Percentiles rank a stretch among this genome's conserved stretches.
Conservation (phyloP, 768 basidiomycete species). For the Trametes cinnabarina region DNA sequence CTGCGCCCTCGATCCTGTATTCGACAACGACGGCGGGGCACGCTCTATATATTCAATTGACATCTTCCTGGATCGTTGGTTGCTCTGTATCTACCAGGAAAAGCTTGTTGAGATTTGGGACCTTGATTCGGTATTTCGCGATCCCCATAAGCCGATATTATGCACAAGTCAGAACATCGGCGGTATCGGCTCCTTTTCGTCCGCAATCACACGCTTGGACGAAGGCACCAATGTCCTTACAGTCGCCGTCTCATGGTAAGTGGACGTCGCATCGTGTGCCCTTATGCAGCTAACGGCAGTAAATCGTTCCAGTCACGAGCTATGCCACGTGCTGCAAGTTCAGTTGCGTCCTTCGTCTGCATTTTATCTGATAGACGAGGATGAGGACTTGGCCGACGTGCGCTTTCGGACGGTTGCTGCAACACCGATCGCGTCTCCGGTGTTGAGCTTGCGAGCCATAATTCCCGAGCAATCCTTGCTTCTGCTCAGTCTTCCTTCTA, state of each 20-base stretch:
- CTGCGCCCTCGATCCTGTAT: conserved; percentile 3
- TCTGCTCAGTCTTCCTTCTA: conserved; percentile 29
- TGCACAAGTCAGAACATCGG: conserved; percentile 9
- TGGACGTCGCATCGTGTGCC: conserved; percentile 9
- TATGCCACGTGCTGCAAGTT: conserved; percentile 15
- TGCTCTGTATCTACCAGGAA: conserved; percentile 44
- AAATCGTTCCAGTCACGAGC: conserved; percentile 12
- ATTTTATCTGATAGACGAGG: neutral
- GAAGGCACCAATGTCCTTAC: conserved; percentile 11
- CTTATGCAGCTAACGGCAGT: neutral
- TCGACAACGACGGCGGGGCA: conserved; percentile 10
- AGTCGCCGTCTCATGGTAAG: conserved; percentile 27
- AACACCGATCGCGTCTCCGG: conserved; percentile 11
- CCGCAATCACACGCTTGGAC: conserved; percentile 19
- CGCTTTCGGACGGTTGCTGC: neutral
- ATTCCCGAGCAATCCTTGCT: conserved; percentile 28
- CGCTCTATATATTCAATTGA: conserved; percentile 37
- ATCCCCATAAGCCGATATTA: conserved; percentile 1
- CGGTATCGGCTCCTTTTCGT: conserved; percentile 16
- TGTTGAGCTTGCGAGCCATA: conserved; percentile 17
- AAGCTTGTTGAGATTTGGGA: conserved; percentile 46
- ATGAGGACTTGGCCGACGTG: neutral
- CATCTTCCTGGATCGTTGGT: conserved; percentile 46
- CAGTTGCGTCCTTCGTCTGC: conserved; percentile 5
- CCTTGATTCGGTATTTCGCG: conserved; percentile 9